Base-by-base conservation (phyloP, 257 asterid genomes). In the Lycium ferocissimum region DNA sequence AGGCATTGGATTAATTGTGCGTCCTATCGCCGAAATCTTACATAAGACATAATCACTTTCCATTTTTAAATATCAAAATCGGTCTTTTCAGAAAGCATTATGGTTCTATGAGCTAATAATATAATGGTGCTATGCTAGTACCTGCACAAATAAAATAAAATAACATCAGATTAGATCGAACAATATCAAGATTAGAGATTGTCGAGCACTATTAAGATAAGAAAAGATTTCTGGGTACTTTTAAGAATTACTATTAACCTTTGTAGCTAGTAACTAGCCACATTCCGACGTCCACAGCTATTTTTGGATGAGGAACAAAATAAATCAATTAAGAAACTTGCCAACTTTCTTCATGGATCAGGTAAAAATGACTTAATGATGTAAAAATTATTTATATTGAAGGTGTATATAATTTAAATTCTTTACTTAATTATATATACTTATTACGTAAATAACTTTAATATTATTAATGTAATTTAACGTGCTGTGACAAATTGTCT, bases 1-100 rank as follows among this genome's bases (percentile, higher is more conserved):
- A 45, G 33, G 61, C n/a, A 47, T 11, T 22, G 20, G 40, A 73
- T 69, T 69, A 69, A 38, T 49, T 12, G 49, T 75, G 51, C 12
- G 47, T 67, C 51, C 38, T 13, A 38, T 69, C 26, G 20, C 22
- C 63, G 12, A 17, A 26, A 69, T 37, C 15, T 22, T 20, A 51
- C 62, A 76, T 76, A 51, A 76, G 82, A 76, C 82, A 76, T 62
- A 22, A 76, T 22, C 45, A 76, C 82, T 76, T 76, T 26, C n/a
- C 43, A 7, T 47, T 22, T 73, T n/a, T 18, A 1, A 10, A 73
- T 73, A 47, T 73, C 12, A 40, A 73, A 47, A 73, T 20, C 20
- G 81, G 59, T 73, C 81, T 47, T 73, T 73, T 73, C 81, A 73
- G 3, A 73, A 73, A 47, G 40, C 81, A 47, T 47, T 73, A 47